Conservation (phyloP, 768 basidiomycete genomes). For the Gelatoporia subvermispora region DNA sequence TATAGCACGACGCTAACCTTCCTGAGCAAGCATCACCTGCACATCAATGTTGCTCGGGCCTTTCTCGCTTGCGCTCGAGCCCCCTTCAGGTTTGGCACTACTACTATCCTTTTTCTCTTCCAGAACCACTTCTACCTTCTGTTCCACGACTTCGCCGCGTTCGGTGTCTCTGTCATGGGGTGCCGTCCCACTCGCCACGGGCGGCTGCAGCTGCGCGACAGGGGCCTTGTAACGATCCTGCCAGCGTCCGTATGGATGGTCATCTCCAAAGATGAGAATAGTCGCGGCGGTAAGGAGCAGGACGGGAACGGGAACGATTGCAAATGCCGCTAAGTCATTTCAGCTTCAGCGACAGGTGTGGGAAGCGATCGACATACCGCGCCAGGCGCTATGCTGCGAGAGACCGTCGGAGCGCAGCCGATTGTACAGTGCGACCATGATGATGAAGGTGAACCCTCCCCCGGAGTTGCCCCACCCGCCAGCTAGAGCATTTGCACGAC, state of each 20-base stretch:
- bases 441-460: conserved; percentile 48
- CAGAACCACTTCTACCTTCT: not conserved
- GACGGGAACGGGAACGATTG: conserved; percentile 50
- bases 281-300: conserved; percentile 39
- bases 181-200: conserved; percentile 21
- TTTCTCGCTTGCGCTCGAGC: too few species aligned
- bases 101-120: not conserved
- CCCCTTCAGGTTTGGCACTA: too few species aligned
- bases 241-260: conserved; percentile 55
- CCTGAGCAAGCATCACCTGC: too few species aligned
- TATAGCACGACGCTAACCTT: too few species aligned
- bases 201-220: conserved; percentile 18
- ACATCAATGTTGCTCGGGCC: too few species aligned
- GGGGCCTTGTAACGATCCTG: conserved; percentile 37
- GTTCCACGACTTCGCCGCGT: conserved; percentile 4
- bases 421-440: conserved; percentile 52
- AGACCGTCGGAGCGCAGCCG: conserved; percentile 33
- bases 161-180: conserved; percentile 23
- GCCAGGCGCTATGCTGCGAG: conserved; percentile 42
- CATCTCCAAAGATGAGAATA: conserved; percentile 42
- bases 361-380: conserved; percentile 18
- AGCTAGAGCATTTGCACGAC: conserved; percentile 48
- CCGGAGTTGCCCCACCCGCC: conserved; percentile 50
- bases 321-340: conserved; percentile 37
- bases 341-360: not conserved